Conservation (phyloP, 768 basidiomycete genomes). For the Phanerochaete carnosa region DNA sequence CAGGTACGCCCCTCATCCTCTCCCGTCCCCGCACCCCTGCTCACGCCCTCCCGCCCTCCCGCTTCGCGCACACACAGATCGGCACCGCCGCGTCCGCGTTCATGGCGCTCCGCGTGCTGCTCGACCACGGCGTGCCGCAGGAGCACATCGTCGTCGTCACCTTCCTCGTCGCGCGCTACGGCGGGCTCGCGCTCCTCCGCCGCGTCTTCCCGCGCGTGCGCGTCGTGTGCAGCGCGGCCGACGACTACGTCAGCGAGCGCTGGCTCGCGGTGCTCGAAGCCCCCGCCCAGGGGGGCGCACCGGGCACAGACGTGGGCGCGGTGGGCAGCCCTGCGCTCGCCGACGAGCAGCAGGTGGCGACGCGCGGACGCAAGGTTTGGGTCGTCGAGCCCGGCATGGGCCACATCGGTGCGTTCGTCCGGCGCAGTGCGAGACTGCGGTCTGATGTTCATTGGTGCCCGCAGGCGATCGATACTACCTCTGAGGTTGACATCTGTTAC, state of each 20-base stretch:
- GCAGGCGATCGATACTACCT: conserved; percentile 42
- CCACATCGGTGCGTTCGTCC: conserved; percentile 61
- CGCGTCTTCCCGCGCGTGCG: conserved; percentile 83
- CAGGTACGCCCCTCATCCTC: conserved; percentile 46
- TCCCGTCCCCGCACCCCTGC: not conserved
- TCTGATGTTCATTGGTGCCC: not conserved
- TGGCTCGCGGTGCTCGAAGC: conserved; percentile 59
- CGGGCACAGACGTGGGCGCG: too few relatives aligned
- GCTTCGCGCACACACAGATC: conserved; percentile 46
- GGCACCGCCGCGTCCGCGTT: conserved; percentile 91
- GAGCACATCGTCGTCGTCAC: conserved; percentile 87
- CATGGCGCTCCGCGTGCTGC: conserved; percentile 90
- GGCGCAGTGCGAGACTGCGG: not conserved
- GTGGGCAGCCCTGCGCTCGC: too few relatives aligned
- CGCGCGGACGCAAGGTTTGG: conserved; percentile 66
- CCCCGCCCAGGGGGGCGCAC: conserved; percentile 14
- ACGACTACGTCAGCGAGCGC: conserved; percentile 70
- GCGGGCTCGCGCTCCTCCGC: conserved; percentile 74
- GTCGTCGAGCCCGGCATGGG: conserved; percentile 87
- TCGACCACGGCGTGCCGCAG: conserved; percentile 88
- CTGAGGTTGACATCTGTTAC: conserved; percentile 7
- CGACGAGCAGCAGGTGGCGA: not conserved
- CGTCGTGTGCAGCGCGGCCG: conserved; percentile 82
- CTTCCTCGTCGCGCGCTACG: conserved; percentile 81
- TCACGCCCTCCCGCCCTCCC: not conserved